These are phyloP conservation scores for Pleodorina starrii DNA, from an alignment of 139 green algal genomes.

Conservation along the genomic window DNA sequence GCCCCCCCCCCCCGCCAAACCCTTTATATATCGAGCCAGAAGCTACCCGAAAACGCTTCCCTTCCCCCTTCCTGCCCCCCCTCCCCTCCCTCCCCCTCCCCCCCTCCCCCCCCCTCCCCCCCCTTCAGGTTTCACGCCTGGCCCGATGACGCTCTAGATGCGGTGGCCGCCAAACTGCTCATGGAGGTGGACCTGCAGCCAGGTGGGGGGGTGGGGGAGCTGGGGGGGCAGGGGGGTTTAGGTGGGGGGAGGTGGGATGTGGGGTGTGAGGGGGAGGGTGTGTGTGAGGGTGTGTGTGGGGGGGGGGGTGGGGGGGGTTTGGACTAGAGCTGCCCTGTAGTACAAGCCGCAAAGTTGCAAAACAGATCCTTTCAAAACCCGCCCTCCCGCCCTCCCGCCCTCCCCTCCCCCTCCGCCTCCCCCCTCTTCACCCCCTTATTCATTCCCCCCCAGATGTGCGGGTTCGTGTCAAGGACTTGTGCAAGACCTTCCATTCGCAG, in stretches of 20 bases:
- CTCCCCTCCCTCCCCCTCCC: not conserved
- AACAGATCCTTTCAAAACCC: not conserved
- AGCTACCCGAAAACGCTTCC: too few species aligned
- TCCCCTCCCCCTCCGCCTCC: too few species aligned
- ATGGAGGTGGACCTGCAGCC: constrained; percentile 41
- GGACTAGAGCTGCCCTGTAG: too few species aligned
- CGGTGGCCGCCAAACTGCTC: constrained; percentile 73
- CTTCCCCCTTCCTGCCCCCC: too few species aligned
- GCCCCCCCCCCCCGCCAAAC: too few species aligned
- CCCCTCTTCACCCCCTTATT: not conserved
- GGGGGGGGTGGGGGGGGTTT: too few species aligned
- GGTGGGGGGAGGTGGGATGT: not conserved
- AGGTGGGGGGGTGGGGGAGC: not conserved
- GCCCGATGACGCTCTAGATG: constrained; percentile 69
- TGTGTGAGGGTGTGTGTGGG: not conserved
- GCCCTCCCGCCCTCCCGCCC: not conserved
- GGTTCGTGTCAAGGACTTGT: constrained; percentile 54
- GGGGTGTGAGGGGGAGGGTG: not conserved
- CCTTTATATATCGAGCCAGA: too few species aligned
- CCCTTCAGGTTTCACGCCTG: constrained; percentile 59
- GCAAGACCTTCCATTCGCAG: constrained; percentile 65
- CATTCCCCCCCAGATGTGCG: constrained; percentile 6
- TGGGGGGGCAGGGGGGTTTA: not conserved
- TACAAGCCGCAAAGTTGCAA: not conserved
- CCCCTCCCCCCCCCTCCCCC: not conserved